These are phyloP conservation scores for Tetrapisispora pingtungensis DNA, from an alignment of 805 yeast genomes.

Conservation along the genomic window DNA sequence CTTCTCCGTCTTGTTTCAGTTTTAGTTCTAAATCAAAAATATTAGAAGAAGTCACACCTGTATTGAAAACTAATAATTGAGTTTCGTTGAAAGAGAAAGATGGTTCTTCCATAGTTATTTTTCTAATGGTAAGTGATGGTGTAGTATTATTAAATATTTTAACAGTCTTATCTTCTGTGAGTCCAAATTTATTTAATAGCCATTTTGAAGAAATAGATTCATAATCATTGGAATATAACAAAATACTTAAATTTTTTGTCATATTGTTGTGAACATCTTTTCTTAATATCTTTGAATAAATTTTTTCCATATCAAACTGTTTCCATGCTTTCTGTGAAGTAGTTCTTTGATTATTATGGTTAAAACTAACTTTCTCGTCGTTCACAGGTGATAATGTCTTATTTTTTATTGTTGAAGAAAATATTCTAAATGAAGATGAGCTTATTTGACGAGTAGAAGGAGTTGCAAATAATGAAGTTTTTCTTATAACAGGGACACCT, in stretches of 20 bases:
- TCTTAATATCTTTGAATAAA: constrained; percentile 24
- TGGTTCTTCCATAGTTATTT: constrained; percentile 17
- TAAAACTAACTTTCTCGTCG: constrained; percentile 25
- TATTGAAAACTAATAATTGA: constrained; percentile 31
- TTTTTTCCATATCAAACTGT: constrained; percentile 33
- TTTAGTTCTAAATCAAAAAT: constrained; percentile 29
- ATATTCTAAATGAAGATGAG: constrained; percentile 12
- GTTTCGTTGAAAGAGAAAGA: constrained; percentile 21
- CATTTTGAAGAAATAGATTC: constrained; percentile 27
- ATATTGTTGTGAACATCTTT: constrained; percentile 2
- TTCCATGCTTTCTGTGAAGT: constrained; percentile 37
- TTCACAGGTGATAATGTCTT: constrained; percentile 16
- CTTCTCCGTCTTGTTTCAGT: constrained; percentile 27
- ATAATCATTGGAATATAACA: constrained; percentile 21
- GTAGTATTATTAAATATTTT: constrained; percentile 1
- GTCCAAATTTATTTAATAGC: constrained; percentile 28
- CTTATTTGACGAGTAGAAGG: constrained; percentile 7
- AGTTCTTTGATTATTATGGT: constrained; percentile 22
- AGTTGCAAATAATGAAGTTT: constrained; percentile 15
- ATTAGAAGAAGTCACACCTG: constrained; percentile 28
- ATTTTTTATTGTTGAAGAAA: constrained; percentile 17
- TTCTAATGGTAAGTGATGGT: constrained; percentile 13
- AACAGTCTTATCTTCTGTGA: constrained; percentile 5
- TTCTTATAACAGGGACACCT: constrained; percentile 27
- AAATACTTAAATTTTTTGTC: constrained; percentile 8